A percentile compares a stretch with the other conserved stretches of the same genome.
These are phyloP conservation scores for Hypoxylon fragiforme DNA, from an alignment of 495 filamentous ascomycete species.

Conservation along the genomic window DNA sequence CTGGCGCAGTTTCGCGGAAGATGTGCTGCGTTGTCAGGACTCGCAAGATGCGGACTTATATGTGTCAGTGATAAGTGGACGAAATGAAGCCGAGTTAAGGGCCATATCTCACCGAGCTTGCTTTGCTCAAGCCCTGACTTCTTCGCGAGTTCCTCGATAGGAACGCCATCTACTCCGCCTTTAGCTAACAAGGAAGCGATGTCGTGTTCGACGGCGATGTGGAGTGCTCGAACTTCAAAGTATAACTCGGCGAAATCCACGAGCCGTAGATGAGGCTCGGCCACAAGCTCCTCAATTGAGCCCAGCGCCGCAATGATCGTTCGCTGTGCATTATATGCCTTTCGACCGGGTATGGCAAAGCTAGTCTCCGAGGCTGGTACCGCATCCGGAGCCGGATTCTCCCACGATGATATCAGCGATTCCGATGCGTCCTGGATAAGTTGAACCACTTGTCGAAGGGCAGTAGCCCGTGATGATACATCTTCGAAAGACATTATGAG, in stretches of 20 bases:
- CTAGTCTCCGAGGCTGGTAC: conserved; percentile 21
- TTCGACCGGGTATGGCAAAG: conserved; percentile 26
- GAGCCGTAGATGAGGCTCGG: conserved; percentile 35
- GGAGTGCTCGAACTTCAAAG: conserved; percentile 38
- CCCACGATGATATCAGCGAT: conserved; percentile 28
- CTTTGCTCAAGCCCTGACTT: conserved; percentile 33
- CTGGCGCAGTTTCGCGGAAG: conserved; percentile 27
- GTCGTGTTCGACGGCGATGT: conserved; percentile 39
- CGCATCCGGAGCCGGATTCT: conserved; percentile 22
- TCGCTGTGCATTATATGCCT: conserved; percentile 37
- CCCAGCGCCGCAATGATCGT: conserved; percentile 36
- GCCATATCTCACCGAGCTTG: conserved; percentile 30
- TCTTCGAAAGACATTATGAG: conserved; percentile 21
- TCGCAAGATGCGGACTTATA: conserved; percentile 24
- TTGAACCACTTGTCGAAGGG: conserved; percentile 29
- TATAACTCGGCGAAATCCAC: conserved; percentile 38
- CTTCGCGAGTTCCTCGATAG: conserved; percentile 28
- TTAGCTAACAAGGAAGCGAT: conserved; percentile 34
- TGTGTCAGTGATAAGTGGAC: conserved; percentile 1
- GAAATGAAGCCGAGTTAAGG: background rate
- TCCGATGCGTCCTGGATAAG: conserved; percentile 28
- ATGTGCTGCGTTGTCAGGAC: conserved; percentile 24
- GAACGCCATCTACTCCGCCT: conserved; percentile 29
- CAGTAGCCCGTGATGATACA: conserved; percentile 23
- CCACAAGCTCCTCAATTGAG: conserved; percentile 37